Evolutionary conservation across 2,329 filamentous ascomycete species (phyloP).

Genomic region (Botrytis cinerea): DNA sequence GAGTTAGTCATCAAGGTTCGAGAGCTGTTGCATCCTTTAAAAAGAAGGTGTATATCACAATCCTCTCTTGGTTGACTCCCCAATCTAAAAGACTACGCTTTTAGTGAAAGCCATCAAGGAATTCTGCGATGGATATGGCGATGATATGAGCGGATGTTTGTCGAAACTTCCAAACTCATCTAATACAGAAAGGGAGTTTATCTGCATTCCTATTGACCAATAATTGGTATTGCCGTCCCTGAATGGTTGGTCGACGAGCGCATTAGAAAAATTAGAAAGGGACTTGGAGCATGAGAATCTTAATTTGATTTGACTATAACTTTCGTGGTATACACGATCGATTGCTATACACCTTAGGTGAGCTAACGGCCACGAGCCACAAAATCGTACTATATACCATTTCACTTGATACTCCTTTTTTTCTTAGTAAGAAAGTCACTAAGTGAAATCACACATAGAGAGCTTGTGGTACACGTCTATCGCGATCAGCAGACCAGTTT

Average conservation of each 20-base stretch:
- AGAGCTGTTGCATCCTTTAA: neutral
- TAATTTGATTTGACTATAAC: too few relatives aligned
- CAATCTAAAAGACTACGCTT: neutral
- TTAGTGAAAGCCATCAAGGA: neutral
- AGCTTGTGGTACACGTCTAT: too few relatives aligned
- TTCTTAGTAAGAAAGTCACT: too few relatives aligned
- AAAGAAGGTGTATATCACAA: neutral
- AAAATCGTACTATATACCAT: too few relatives aligned
- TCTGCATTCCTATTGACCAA: neutral
- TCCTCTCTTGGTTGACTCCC: neutral
- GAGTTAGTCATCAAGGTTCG: neutral
- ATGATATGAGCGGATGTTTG: neutral
- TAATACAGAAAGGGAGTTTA: too few relatives aligned
- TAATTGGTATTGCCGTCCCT: neutral
- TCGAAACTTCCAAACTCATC: neutral
- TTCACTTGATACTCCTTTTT: too few relatives aligned
- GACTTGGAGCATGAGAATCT: too few relatives aligned
- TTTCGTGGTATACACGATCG: neutral
- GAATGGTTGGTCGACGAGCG: neutral
- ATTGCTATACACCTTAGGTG: neutral
- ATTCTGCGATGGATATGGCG: neutral
- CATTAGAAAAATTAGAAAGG: neutral
- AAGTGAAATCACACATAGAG: too few relatives aligned
- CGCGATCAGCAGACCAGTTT: too few relatives aligned
- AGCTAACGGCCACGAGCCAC: too few relatives aligned